A percentile compares a stretch with the other conserved stretches of the same genome.
These are phyloP conservation scores for Rhodotorula toruloides DNA, from an alignment of 768 basidiomycete species.

Conservation along the genomic window DNA sequence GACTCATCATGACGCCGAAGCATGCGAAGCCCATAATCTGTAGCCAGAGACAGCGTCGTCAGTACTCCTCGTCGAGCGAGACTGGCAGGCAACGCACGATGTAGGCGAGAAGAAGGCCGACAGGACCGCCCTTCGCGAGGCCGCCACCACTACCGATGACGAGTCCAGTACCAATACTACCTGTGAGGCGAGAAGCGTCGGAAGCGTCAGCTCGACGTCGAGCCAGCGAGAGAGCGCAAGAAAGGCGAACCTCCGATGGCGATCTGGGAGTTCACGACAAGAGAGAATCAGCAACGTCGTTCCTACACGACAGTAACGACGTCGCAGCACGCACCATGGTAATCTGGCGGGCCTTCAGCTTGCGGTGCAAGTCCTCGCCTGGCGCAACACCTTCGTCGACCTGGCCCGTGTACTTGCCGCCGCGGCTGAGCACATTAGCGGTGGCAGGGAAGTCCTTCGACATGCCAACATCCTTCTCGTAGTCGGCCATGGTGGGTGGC, in stretches of 20 bases:
- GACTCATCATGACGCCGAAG: not conserved
- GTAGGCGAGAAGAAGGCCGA: slow-evolving; percentile 31
- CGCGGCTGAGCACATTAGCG: too few relatives aligned
- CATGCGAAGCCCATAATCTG: not conserved
- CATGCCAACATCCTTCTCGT: too few relatives aligned
- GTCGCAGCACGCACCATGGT: slow-evolving; percentile 1
- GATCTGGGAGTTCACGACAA: not conserved
- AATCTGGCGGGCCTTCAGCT: slow-evolving; percentile 26
- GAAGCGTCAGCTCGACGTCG: too few relatives aligned
- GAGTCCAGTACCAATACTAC: slow-evolving; percentile 14
- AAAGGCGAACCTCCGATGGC: slow-evolving; percentile 28
- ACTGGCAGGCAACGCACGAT: slow-evolving; percentile 4
- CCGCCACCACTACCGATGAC: not conserved
- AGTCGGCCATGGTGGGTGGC: too few relatives aligned
- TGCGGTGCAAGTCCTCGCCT: slow-evolving; percentile 27
- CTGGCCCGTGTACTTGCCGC: slow-evolving; percentile 2
- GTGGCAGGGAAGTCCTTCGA: too few relatives aligned
- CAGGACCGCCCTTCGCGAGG: slow-evolving; percentile 18
- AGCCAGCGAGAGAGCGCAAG: too few relatives aligned
- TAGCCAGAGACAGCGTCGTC: too few relatives aligned
- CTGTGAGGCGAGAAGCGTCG: too few relatives aligned
- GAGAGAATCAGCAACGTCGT: too few relatives aligned
- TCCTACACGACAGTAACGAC: not conserved
- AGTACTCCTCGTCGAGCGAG: too few relatives aligned
- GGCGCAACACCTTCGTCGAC: slow-evolving; percentile 13